phyloP scores from a whole-genome alignment of 257 asterid species.

The Ehretia macrophylla region DNA sequence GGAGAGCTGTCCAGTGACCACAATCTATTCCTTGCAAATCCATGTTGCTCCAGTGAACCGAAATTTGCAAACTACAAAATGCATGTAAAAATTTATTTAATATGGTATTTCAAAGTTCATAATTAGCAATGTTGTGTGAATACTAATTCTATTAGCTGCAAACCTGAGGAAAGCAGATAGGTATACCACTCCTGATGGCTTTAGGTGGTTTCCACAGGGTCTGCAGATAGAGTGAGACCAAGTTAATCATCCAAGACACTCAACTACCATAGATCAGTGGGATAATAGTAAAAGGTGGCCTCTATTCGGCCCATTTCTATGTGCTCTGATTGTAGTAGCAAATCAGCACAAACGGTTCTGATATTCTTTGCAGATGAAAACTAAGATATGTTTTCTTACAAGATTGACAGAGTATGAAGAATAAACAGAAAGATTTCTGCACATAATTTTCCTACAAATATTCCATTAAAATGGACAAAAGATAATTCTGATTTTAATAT shows the following conservation, averaged over 20 bases:
- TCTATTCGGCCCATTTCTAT: too few species aligned
- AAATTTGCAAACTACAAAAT: conserved; percentile 45
- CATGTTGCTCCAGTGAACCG: conserved; percentile 77
- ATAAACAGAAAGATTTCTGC: too few species aligned
- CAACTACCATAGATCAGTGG: too few species aligned
- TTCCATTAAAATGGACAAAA: too few species aligned
- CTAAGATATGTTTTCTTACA: too few species aligned
- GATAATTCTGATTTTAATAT: too few species aligned
- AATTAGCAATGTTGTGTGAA: not conserved
- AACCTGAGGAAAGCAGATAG: conserved; percentile 78
- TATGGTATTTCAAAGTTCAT: not conserved
- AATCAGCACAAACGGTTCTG: too few species aligned
- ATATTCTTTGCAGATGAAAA: too few species aligned
- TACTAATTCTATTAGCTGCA: conserved; percentile 6
- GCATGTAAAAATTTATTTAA: conserved; percentile 17
- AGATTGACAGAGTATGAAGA: too few species aligned
- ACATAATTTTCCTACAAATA: too few species aligned
- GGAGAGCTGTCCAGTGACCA: conserved; percentile 75
- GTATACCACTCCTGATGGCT: conserved; percentile 61
- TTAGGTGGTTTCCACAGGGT: conserved; percentile 54
- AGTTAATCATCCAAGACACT: not conserved
- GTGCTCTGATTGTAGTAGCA: too few species aligned
- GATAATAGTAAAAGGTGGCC: too few species aligned
- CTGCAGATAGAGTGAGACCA: conserved; percentile 33
- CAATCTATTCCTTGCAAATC: conserved; percentile 67